Conservation (phyloP, 164 flowering plant genomes). For the Amborella trichopoda region DNA sequence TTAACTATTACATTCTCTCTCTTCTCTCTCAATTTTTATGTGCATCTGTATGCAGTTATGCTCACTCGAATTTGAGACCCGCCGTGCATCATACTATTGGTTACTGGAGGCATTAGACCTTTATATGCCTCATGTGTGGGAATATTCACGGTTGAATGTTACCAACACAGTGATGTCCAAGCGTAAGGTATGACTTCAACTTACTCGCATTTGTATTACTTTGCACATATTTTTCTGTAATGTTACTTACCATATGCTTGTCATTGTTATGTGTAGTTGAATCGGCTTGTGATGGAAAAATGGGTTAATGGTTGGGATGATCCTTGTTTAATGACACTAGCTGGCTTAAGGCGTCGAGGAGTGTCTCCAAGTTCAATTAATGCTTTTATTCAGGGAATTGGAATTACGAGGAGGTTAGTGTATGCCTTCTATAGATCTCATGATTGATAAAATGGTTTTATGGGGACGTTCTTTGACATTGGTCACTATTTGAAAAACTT, state of each 20-base stretch:
- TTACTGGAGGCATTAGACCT: conserved; percentile 65
- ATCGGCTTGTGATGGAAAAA: conserved; percentile 75
- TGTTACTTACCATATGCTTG: conserved; percentile 4
- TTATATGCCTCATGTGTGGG: conserved; percentile 93
- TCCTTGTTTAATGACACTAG: conserved; percentile 94
- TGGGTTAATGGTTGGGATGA: conserved; percentile 99
- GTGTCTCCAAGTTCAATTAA: conserved; percentile 78
- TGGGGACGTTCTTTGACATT: no score
- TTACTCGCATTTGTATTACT: not conserved
- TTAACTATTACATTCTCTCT: not conserved
- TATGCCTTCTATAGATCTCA: no score
- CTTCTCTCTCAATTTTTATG: no score
- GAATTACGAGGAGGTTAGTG: conserved; percentile 99
- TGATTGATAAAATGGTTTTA: no score
- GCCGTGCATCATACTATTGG: conserved; percentile 99
- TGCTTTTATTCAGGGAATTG: conserved; percentile 84
- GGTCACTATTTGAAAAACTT: no score
- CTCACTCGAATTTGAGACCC: conserved; percentile 96
- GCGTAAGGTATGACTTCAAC: conserved; percentile 52
- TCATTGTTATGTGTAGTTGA: conserved; percentile 45
- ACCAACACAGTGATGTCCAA: conserved; percentile 97
- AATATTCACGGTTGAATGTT: conserved; percentile 85
- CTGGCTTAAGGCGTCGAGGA: conserved; percentile 91
- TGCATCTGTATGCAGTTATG: conserved; percentile 86
- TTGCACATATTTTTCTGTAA: not conserved